These are phyloP conservation scores for Tetragonia tetragonoides DNA, from an alignment of 148 eudicot species.

Conservation along the genomic window DNA sequence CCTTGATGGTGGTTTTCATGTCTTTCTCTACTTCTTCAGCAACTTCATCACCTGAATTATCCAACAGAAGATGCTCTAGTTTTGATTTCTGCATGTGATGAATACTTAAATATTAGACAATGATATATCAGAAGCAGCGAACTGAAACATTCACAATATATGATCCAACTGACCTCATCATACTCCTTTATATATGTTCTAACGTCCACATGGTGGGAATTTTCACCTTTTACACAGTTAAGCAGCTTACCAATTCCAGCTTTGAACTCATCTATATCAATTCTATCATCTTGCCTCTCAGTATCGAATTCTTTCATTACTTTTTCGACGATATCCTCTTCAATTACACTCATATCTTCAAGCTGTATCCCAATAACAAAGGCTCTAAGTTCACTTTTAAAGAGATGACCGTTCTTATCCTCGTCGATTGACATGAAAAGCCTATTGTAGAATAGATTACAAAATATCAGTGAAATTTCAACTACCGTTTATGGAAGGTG, in stretches of 20 bases:
- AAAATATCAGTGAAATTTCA: background rate
- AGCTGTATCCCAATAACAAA: conserved; percentile 63
- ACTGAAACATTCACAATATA: no score
- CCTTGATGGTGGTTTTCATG: conserved; percentile 52
- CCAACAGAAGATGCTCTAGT: conserved; percentile 59
- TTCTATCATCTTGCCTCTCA: conserved; percentile 27
- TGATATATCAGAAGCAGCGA: no score
- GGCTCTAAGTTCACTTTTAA: conserved; percentile 61
- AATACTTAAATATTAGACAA: background rate
- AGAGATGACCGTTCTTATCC: conserved; percentile 40
- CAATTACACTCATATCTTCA: conserved; percentile 47
- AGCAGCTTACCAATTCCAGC: conserved; percentile 65
- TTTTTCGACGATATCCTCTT: conserved; percentile 50
- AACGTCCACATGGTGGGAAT: conserved; percentile 25
- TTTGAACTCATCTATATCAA: conserved; percentile 51
- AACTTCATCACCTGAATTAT: conserved; percentile 50
- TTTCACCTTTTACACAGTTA: conserved; percentile 39
- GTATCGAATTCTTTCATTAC: conserved; percentile 73
- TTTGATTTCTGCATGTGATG: conserved; percentile 51
- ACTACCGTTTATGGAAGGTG: conserved; percentile 3
- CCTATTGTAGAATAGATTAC: conserved; percentile 37
- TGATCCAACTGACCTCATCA: conserved; percentile 43
- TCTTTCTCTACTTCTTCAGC: conserved; percentile 52
- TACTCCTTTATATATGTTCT: conserved; percentile 28
- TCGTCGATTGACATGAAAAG: conserved; percentile 55